phyloP scores from a whole-genome alignment of 495 filamentous ascomycete species.

The Parathielavia hyrcaniae region DNA sequence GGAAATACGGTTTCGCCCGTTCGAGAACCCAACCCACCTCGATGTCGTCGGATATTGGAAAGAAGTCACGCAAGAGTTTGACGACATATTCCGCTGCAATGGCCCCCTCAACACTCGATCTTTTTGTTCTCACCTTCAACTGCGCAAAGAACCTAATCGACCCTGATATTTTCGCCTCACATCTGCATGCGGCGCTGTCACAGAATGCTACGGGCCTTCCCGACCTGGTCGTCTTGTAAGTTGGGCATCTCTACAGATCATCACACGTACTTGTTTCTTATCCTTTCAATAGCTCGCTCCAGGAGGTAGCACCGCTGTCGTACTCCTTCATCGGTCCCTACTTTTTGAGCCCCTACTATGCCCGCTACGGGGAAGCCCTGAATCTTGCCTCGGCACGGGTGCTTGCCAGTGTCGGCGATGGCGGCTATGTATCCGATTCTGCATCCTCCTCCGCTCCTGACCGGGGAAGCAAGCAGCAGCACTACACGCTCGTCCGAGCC shows the following conservation, averaged over 20 bases:
- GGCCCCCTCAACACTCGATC: slow-evolving; percentile 36
- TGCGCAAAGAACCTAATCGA: slow-evolving; percentile 66
- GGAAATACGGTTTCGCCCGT: not conserved
- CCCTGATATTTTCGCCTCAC: slow-evolving; percentile 56
- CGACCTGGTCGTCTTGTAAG: slow-evolving; percentile 60
- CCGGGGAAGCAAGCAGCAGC: slow-evolving; percentile 2
- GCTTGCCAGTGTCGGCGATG: slow-evolving; percentile 15
- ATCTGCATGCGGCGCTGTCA: slow-evolving; percentile 65
- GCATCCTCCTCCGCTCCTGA: not conserved
- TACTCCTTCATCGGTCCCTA: slow-evolving; percentile 82
- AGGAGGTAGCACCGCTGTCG: slow-evolving; percentile 82
- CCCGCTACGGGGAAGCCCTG: slow-evolving; percentile 60
- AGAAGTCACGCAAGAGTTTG: not conserved
- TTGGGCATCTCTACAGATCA: not conserved
- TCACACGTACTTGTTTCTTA: not conserved
- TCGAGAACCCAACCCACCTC: not conserved
- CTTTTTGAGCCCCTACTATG: slow-evolving; percentile 68
- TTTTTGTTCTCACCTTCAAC: slow-evolving; percentile 87
- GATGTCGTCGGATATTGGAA: slow-evolving; percentile 1
- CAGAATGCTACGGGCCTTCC: slow-evolving; percentile 47
- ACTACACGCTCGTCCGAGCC: slow-evolving; percentile 46
- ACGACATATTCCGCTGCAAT: slow-evolving; percentile 16
- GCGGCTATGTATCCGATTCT: slow-evolving; percentile 13
- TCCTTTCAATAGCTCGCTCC: slow-evolving; percentile 52
- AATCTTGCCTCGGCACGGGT: slow-evolving; percentile 51